phyloP scores from a whole-genome alignment of 768 basidiomycete species.

The Kwoniella sp. region DNA sequence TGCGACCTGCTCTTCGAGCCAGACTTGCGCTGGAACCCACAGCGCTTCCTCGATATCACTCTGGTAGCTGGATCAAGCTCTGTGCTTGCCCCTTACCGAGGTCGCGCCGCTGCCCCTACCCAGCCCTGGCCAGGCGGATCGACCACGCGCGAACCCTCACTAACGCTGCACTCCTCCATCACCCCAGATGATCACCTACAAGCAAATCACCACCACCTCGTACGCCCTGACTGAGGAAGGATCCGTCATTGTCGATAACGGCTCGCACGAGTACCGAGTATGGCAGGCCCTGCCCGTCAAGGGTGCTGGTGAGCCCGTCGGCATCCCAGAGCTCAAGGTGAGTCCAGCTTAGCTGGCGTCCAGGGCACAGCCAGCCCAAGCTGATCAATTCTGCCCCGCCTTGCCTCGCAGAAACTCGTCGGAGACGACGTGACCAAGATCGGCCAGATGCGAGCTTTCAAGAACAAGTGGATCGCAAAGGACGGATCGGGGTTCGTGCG shows the following conservation, averaged over 20 bases:
- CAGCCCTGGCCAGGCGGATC: too few relatives aligned
- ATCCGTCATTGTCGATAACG: constrained; percentile 65
- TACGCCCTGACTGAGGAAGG: constrained; percentile 82
- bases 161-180: neutral
- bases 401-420: constrained; percentile 52
- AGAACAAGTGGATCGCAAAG: constrained; percentile 93
- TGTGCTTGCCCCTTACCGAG: too few relatives aligned
- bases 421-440: constrained; percentile 87
- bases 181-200: constrained; percentile 38
- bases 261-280: constrained; percentile 92
- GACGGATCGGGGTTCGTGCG: constrained; percentile 79
- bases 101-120: too few relatives aligned
- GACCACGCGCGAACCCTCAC: too few relatives aligned
- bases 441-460: constrained; percentile 93
- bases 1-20: too few relatives aligned
- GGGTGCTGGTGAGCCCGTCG: constrained; percentile 65
- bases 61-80: too few relatives aligned
- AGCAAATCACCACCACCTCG: constrained; percentile 63
- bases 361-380: neutral
- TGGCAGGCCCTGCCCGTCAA: constrained; percentile 76
- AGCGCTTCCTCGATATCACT: too few relatives aligned
- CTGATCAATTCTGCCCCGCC: neutral
- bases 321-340: constrained; percentile 65
- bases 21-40: too few relatives aligned
- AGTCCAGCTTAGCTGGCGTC: too few relatives aligned